These are phyloP conservation scores for Leptographium galeiforme DNA, from an alignment of 2,329 filamentous ascomycete species.

Conservation along the genomic window DNA sequence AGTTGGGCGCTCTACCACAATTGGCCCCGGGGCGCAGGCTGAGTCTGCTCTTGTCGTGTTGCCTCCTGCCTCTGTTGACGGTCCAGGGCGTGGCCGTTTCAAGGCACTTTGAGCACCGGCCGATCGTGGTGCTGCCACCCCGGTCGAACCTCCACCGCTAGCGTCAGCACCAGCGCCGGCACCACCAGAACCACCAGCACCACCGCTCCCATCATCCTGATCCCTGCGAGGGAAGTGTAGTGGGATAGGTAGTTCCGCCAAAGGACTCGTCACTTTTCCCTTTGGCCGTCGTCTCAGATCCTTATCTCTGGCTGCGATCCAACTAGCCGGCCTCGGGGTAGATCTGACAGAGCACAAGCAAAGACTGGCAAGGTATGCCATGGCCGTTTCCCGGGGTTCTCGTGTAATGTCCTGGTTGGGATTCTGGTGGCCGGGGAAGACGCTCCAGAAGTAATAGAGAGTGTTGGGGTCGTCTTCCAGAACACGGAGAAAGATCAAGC, in stretches of 20 bases:
- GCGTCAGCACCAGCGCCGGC: neutral
- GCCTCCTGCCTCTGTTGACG: neutral
- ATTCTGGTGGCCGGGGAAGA: neutral
- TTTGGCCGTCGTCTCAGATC: conserved; percentile 2
- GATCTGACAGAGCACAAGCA: neutral
- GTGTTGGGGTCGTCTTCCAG: conserved; percentile 2
- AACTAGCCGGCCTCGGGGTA: neutral
- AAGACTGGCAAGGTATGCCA: conserved; percentile 2
- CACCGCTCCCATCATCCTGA: neutral
- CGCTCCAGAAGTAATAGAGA: conserved; percentile 4
- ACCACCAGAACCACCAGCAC: neutral
- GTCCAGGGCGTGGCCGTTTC: neutral
- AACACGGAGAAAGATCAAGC: conserved; percentile 6
- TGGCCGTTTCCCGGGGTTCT: conserved; percentile 1
- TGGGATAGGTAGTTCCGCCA: neutral
- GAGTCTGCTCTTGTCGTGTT: neutral
- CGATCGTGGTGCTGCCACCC: neutral
- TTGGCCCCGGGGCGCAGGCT: neutral
- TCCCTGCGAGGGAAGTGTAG: neutral
- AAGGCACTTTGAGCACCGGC: neutral
- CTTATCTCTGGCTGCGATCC: neutral
- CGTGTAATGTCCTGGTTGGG: neutral
- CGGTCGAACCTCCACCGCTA: neutral
- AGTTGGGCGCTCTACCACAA: neutral
- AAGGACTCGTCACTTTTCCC: neutral